A percentile compares a stretch with the other conserved stretches of the same genome.
Evolutionary conservation across 495 filamentous ascomycete species (phyloP).

Genomic region (Penicillium salamii): DNA sequence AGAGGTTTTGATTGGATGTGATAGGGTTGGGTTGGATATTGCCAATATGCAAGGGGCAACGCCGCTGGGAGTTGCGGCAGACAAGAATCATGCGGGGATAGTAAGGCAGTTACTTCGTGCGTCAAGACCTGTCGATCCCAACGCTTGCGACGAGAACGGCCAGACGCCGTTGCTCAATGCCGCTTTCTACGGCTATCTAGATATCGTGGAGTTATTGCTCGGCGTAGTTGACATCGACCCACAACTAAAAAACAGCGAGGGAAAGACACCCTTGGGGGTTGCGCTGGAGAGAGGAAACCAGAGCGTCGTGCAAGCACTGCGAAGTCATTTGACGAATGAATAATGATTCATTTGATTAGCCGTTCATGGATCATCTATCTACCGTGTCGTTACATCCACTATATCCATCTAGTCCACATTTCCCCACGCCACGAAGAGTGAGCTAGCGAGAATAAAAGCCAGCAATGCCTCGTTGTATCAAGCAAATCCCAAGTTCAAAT

Average conservation of each 20-base stretch:
- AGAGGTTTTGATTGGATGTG: constrained; percentile 8
- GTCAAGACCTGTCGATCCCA: constrained; percentile 10
- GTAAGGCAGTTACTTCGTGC: constrained; percentile 12
- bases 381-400: neutral
- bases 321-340: neutral
- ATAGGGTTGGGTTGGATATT: constrained; percentile 18
- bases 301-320: neutral
- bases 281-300: constrained; percentile 1
- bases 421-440: neutral
- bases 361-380: neutral
- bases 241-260: neutral
- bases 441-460: neutral
- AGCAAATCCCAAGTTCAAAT: neutral
- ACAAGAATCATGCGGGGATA: constrained; percentile 2
- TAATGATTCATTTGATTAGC: neutral
- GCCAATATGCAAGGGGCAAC: constrained; percentile 18
- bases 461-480: constrained; percentile 1
- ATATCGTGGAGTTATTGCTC: constrained; percentile 17
- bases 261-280: constrained; percentile 6
- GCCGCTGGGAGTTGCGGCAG: constrained; percentile 16
- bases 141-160: constrained; percentile 16
- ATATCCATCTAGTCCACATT: constrained; percentile 1
- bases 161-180: constrained; percentile 21
- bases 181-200: constrained; percentile 13
- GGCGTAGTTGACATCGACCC: constrained; percentile 12